Conservation (phyloP, 192 early-diverging fungal genomes). For the Umbelopsis sp. region DNA sequence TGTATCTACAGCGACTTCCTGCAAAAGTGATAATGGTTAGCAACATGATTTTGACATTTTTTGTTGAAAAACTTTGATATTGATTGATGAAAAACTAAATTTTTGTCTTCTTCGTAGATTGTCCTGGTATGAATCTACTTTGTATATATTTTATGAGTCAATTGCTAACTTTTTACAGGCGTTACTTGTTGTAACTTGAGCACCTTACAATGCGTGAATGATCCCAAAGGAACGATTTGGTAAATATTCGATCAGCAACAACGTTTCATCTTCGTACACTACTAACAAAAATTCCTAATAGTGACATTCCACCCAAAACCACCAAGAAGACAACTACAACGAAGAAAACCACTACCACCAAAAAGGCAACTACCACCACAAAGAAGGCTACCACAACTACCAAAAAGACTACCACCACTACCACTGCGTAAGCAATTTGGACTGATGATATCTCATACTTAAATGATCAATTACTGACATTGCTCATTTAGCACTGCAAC, state of each 20-base stretch:
- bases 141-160: neutral
- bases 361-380: neutral
- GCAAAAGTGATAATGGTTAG: slow-evolving; percentile 12
- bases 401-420: neutral
- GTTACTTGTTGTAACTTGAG: slow-evolving; percentile 18
- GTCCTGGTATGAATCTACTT: neutral
- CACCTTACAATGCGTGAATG: neutral
- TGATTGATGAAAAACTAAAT: neutral
- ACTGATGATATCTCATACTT: neutral
- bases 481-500: neutral
- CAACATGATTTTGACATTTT: neutral
- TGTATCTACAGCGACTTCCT: neutral
- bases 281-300: neutral
- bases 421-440: slow-evolving; percentile 7
- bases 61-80: no score
- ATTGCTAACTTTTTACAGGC: neutral
- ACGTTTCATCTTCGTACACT: neutral
- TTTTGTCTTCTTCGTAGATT: neutral
- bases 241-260: neutral
- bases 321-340: neutral
- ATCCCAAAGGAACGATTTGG: slow-evolving; percentile 14
- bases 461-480: neutral
- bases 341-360: neutral
- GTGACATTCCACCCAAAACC: slow-evolving; percentile 8
- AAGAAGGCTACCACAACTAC: neutral